These are phyloP conservation scores for Tuber calosporum DNA, from an alignment of 495 filamentous ascomycete species.

Conservation along the genomic window DNA sequence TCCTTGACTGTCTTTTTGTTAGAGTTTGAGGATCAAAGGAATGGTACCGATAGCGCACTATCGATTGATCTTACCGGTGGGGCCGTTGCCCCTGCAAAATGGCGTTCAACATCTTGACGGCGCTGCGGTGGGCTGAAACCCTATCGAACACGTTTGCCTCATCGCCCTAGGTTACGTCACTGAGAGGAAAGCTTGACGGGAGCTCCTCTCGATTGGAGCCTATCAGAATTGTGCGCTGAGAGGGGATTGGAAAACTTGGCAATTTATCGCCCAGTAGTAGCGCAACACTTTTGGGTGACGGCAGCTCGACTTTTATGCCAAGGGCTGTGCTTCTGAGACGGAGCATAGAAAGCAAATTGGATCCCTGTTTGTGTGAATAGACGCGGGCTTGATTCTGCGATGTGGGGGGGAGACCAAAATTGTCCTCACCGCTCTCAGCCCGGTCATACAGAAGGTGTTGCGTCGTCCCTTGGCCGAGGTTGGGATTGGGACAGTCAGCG, in stretches of 20 bases:
- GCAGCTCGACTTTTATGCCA: not conserved
- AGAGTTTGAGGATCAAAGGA: not conserved
- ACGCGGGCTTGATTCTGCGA: not conserved
- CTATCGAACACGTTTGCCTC: not conserved
- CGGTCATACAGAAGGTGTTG: not conserved
- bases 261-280: not conserved
- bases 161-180: not conserved
- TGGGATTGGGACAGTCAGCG: not conserved
- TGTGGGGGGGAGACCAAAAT: not conserved
- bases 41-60: not conserved
- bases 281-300: not conserved
- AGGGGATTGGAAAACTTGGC: not conserved
- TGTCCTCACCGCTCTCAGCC: not conserved
- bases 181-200: not conserved
- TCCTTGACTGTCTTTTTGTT: not conserved
- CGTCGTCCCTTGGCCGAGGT: not conserved
- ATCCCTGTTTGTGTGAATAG: conserved; percentile 2
- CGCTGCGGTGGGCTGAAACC: not conserved
- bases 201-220: not conserved
- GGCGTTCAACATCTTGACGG: not conserved
- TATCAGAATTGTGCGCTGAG: not conserved
- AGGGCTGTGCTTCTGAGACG: not conserved
- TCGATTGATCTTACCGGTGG: not conserved
- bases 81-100: not conserved
- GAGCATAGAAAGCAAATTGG: not conserved